phyloP scores from a whole-genome alignment of 371 early-diverging fungal species.

The Chytridium lagenaria region DNA sequence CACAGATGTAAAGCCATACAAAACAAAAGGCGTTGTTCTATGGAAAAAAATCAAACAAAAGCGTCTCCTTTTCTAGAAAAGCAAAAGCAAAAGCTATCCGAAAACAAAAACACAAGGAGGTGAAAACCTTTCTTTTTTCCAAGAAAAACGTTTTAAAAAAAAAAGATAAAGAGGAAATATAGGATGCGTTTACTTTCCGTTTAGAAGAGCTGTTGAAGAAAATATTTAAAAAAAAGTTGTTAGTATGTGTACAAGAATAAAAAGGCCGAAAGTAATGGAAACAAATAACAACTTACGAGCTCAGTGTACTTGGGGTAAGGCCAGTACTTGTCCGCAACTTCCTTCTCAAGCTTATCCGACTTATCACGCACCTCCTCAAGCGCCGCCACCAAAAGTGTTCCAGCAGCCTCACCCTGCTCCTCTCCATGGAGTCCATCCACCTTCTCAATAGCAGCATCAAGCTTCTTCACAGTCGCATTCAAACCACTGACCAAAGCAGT shows the following conservation, averaged over 20 bases:
- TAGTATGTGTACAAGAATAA: background rate
- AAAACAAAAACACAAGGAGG: too few relatives aligned
- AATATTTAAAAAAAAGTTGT: background rate
- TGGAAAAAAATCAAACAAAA: too few relatives aligned
- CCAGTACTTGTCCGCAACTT: conserved; percentile 90
- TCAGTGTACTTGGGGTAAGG: conserved; percentile 96
- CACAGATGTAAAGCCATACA: too few relatives aligned
- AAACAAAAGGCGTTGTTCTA: too few relatives aligned
- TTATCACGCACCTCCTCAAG: conserved; percentile 75
- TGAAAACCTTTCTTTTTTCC: too few relatives aligned
- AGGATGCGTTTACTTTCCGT: too few relatives aligned
- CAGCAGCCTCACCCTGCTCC: conserved; percentile 69
- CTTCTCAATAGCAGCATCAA: conserved; percentile 66
- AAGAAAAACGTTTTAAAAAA: too few relatives aligned
- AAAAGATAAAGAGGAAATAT: too few relatives aligned
- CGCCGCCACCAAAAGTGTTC: conserved; percentile 65
- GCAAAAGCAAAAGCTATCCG: too few relatives aligned
- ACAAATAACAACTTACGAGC: conserved; percentile 59
- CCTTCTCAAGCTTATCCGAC: conserved; percentile 79
- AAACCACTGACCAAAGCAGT: conserved; percentile 68
- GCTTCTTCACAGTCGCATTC: conserved; percentile 59
- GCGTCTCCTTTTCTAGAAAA: too few relatives aligned
- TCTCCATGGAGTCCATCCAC: conserved; percentile 64
- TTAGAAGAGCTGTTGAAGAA: conserved; percentile 16
- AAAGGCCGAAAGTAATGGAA: background rate